Evolutionary conservation across 169 alveolate genomes (phyloP).

Genomic region (Plasmodium reichenowi): DNA sequence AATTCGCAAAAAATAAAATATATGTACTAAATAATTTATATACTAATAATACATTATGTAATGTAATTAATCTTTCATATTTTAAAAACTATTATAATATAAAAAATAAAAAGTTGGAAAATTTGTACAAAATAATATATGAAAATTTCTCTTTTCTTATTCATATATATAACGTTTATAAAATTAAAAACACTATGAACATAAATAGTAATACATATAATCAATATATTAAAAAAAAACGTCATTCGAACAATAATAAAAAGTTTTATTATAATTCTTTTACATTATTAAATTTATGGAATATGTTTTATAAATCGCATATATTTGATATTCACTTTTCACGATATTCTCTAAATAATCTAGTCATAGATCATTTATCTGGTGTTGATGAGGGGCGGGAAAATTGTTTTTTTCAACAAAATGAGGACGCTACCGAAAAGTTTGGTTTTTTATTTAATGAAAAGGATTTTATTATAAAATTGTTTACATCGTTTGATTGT

Average conservation of each 20-base stretch:
- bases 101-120: conserved; percentile 14
- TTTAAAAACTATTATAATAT: conserved; percentile 15
- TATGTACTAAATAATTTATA: conserved; percentile 30
- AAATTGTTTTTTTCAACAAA: background rate
- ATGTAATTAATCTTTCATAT: conserved; percentile 16
- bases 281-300: conserved; percentile 32
- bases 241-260: background rate
- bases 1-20: conserved; percentile 1
- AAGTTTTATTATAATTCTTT: background rate
- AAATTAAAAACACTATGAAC: background rate
- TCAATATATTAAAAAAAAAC: background rate
- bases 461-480: conserved; percentile 20
- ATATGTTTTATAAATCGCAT: conserved; percentile 26
- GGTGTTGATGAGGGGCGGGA: background rate
- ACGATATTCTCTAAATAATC: conserved; percentile 11
- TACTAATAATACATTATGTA: conserved; percentile 35
- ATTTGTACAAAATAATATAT: conserved; percentile 42
- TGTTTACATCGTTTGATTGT: background rate
- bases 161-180: conserved; percentile 8
- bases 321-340: conserved; percentile 25
- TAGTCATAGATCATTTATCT: conserved; percentile 20
- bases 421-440: background rate
- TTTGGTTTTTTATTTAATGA: conserved; percentile 1
- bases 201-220: background rate
- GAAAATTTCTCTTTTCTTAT: conserved; percentile 24